Base-by-base conservation (phyloP, 1,284 basidiomycete species). In the Meira nashicola region DNA sequence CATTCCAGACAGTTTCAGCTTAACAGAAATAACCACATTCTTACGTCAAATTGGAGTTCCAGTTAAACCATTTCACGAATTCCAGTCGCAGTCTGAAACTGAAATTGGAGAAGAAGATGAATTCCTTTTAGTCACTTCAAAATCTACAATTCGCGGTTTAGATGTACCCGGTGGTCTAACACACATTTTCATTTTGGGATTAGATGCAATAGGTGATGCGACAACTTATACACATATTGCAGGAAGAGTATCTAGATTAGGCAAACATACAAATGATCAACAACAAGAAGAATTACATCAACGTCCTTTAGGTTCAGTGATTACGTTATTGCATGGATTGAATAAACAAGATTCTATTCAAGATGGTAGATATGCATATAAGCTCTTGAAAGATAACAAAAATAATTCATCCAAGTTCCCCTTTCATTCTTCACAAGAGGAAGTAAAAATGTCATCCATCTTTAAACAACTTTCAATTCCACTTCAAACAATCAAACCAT, bases 201-300 rank as follows among this genome's bases (percentile, higher is more conserved):
- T 68, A n/a, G 55, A 63, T 6, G 65, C 71, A 0, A 71, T 77
- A 19, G 59, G 66, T 10, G 71, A 76, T 47, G 64, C 76, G 1
- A 66, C 72, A 39, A 65, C 67, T 39, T 78, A 78, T 57, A 69
- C 67, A 9, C 76, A 78, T 47, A 55, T 71, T 17, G 76, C 76
- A 6, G 76, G 76, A 6, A 69, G 76, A 21, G 74, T 68, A 11
- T 59, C 71, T 28, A 69, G 76, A 14, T 60, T 77, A 19, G 68
- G 71, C n/a, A 56, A 17, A 6, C 14, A 46, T 37, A 6, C 7
- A 7, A 15, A 19, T 11, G 48, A n/a, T n/a, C n/a, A n/a, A n/a
- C n/a, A 39, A 11, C 8, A 40, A 43, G 23, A 19, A 40, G 40
- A 33, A 15, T 12, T 17, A 54, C 57, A 58, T 47, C 33, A 51